These are phyloP conservation scores for Jimgerdemannia flammicorona DNA, from an alignment of 192 early-diverging fungal species.

Conservation along the genomic window DNA sequence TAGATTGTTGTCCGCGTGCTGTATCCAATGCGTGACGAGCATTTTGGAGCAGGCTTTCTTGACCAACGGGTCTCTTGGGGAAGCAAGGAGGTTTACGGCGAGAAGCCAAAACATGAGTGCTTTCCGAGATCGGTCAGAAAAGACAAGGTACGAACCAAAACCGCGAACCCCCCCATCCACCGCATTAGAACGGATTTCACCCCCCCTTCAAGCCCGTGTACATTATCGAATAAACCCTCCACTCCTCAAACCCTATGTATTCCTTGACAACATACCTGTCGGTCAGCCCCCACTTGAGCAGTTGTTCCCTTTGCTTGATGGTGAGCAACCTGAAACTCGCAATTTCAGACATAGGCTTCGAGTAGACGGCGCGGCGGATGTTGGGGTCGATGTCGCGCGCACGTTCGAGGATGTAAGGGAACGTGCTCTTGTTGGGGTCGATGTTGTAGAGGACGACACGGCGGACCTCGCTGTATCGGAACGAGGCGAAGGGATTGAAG, in stretches of 20 bases:
- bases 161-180: too few species aligned
- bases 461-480: constrained; percentile 65
- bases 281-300: constrained; percentile 73
- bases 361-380: constrained; percentile 69
- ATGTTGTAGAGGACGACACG: constrained; percentile 76
- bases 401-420: constrained; percentile 70
- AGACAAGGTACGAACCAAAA: too few species aligned
- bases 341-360: constrained; percentile 65
- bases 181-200: too few species aligned
- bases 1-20: constrained; percentile 69
- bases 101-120: too few species aligned
- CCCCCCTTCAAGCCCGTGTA: neutral
- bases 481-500: neutral
- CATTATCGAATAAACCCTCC: neutral
- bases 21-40: constrained; percentile 67
- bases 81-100: neutral
- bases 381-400: constrained; percentile 73
- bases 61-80: constrained; percentile 61
- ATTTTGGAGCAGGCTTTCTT: constrained; percentile 68
- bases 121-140: too few species aligned
- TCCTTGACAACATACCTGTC: constrained; percentile 51
- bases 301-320: constrained; percentile 62
- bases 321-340: constrained; percentile 65
- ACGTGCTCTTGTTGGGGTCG: constrained; percentile 53
- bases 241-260: too few species aligned